phyloP scores from a whole-genome alignment of 805 yeast species.

The Yamadazyma laniorum region DNA sequence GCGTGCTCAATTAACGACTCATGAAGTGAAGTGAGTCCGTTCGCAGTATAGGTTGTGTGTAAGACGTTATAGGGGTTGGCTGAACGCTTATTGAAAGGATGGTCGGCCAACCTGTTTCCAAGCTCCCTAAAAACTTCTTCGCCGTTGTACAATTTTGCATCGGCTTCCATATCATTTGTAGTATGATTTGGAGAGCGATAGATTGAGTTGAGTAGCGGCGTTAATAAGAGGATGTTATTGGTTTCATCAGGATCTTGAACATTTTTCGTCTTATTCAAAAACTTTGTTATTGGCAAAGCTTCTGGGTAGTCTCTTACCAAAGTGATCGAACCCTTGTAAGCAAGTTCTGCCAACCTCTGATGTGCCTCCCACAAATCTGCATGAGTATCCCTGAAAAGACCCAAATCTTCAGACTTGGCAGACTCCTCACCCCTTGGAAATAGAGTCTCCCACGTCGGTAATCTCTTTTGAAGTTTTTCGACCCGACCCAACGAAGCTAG shows the following conservation, averaged over 20 bases:
- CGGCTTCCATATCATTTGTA: constrained; percentile 7
- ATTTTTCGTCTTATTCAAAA: constrained; percentile 31
- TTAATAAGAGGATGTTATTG: constrained; percentile 32
- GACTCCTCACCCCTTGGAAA: constrained; percentile 35
- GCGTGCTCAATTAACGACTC: constrained; percentile 52
- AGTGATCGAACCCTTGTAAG: constrained; percentile 53
- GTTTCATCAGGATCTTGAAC: constrained; percentile 20
- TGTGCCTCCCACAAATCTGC: constrained; percentile 43
- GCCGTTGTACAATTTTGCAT: constrained; percentile 33
- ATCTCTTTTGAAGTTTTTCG: constrained; percentile 38
- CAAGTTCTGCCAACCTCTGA: constrained; percentile 39
- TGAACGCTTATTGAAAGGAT: constrained; percentile 20
- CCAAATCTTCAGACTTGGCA: constrained; percentile 19
- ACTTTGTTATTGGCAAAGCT: constrained; percentile 48
- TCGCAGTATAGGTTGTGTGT: constrained; percentile 59
- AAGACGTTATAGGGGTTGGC: constrained; percentile 43
- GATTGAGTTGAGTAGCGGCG: constrained; percentile 39
- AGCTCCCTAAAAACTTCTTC: constrained; percentile 54
- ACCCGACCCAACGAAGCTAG: constrained; percentile 42
- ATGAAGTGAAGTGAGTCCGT: constrained; percentile 54
- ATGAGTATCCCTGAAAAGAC: constrained; percentile 24
- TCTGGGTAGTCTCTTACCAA: constrained; percentile 52
- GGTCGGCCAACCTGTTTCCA: constrained; percentile 45
- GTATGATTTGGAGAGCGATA: constrained; percentile 18
- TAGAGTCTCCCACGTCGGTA: constrained; percentile 46